phyloP scores from a whole-genome alignment of 2,329 filamentous ascomycete species.

The Xylaria sp. region DNA sequence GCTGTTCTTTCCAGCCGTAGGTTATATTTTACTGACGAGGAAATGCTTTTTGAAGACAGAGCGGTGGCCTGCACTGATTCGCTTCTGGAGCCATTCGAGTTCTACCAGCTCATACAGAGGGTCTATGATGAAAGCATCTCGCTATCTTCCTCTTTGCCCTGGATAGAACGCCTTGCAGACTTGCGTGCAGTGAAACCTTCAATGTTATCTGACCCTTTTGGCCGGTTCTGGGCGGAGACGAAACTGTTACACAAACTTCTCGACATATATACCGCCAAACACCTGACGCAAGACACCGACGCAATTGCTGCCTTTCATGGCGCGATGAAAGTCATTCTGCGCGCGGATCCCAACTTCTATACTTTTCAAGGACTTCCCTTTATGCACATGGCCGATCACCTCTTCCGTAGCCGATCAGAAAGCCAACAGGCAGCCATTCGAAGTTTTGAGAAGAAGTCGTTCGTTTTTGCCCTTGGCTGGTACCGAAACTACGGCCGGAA shows the following conservation, averaged over 20 bases:
- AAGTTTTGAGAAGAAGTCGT: neutral
- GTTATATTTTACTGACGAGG: conserved; percentile 9
- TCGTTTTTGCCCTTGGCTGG: neutral
- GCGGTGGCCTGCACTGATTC: neutral
- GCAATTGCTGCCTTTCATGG: neutral
- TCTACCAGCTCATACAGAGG: too few species aligned
- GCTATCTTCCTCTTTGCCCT: neutral
- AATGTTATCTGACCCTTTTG: neutral
- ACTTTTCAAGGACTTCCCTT: neutral
- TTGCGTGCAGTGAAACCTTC: too few species aligned
- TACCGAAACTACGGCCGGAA: too few species aligned
- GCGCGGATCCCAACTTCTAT: neutral
- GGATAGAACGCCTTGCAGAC: too few species aligned
- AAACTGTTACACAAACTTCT: neutral
- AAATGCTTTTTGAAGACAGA: neutral
- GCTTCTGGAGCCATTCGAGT: neutral
- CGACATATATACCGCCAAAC: neutral
- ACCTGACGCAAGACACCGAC: neutral
- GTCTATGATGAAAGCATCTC: neutral
- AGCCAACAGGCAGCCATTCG: too few species aligned
- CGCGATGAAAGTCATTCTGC: neutral
- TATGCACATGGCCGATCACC: neutral
- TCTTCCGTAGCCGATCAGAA: neutral
- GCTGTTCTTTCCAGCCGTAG: neutral
- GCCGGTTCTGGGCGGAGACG: neutral